Evolutionary conservation across 208 protist species (phyloP), one percentile per base, ranked within the genome.

Genomic region (Novymonas esmeraldas): DNA sequence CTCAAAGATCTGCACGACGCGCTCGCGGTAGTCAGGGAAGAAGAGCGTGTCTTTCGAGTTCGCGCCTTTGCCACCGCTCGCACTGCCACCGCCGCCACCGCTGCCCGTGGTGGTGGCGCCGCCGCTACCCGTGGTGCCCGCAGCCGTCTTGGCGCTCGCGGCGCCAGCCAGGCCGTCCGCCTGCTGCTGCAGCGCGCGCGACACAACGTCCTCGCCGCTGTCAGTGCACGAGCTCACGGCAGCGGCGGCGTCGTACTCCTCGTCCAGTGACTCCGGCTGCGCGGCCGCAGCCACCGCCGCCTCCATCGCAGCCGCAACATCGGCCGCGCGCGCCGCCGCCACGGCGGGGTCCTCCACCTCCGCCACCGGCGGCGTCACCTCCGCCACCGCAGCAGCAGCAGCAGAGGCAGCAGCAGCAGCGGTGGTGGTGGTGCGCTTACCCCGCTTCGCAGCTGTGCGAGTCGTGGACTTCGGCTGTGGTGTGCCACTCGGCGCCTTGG

Each of bases 11-110:
- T 73, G 60, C 26, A 95, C 50, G 1, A 95, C 78, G 9, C 70
- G 81, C 73, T 95, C 89, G 26, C 89, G 81, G 74, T 95, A 76
- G 64, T 95, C 89, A 1, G 89, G 89, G 48, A 73, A 84, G 61
- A 82, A 79, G 57, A 82, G 70, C 4, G 77, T 72, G 39, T 72
- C 64, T 18, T 46, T 48, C 3, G 66, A 57, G 41, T 63, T 64
- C 9, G 38, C 60, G 1, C 58, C 64, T 26, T 68, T 57, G 42
- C 26, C 34, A 22, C 52, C 61, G 0, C 49, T 56, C 34, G 46
- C 38, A 13, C 41, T 5, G 38, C 6, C 22, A 6, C 28, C 28
- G 29, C 10, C 11, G 22, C 49, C n/a, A 16, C 16, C 36, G 29
- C 34, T 51, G 13, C 33, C 18, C 33, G 18, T 2, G 52, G 51